Percentiles rank a stretch among this genome's conserved stretches.
These are phyloP conservation scores for Fusarium keratoplasticum DNA, from an alignment of 2,329 filamentous ascomycete species.

Conservation along the genomic window DNA sequence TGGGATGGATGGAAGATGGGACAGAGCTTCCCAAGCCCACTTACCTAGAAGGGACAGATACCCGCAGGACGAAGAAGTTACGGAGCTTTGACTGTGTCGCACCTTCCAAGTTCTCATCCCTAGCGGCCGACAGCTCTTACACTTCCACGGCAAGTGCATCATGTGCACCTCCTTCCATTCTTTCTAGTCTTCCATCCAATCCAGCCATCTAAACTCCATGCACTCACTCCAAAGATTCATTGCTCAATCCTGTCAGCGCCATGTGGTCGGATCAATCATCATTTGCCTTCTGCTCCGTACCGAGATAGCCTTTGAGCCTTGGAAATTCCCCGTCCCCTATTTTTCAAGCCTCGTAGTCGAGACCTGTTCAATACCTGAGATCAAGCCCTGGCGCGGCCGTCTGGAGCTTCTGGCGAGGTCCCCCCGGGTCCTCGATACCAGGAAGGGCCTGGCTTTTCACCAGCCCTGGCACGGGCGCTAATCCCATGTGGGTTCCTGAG, in stretches of 20 bases:
- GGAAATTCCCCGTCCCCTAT: slow-evolving; percentile 10
- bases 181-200: neutral
- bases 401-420: slow-evolving; percentile 9
- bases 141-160: neutral
- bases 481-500: slow-evolving; percentile 18
- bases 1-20: neutral
- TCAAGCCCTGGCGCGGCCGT: slow-evolving; percentile 6
- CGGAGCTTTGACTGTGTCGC: neutral
- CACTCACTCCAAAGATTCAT: slow-evolving; percentile 4
- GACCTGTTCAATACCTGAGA: slow-evolving; percentile 31
- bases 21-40: neutral
- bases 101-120: neutral
- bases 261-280: neutral
- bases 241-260: slow-evolving; percentile 11
- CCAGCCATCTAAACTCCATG: neutral
- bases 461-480: slow-evolving; percentile 24
- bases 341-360: slow-evolving; percentile 8
- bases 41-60: neutral
- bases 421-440: slow-evolving; percentile 17
- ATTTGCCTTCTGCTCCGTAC: neutral
- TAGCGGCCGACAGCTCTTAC: neutral
- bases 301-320: slow-evolving; percentile 20
- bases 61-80: neutral
- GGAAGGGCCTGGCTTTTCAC: slow-evolving; percentile 17
- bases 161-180: neutral